Evolutionary conservation across 2,329 filamentous ascomycete species (phyloP).

Genomic region (Beauveria sp.): DNA sequence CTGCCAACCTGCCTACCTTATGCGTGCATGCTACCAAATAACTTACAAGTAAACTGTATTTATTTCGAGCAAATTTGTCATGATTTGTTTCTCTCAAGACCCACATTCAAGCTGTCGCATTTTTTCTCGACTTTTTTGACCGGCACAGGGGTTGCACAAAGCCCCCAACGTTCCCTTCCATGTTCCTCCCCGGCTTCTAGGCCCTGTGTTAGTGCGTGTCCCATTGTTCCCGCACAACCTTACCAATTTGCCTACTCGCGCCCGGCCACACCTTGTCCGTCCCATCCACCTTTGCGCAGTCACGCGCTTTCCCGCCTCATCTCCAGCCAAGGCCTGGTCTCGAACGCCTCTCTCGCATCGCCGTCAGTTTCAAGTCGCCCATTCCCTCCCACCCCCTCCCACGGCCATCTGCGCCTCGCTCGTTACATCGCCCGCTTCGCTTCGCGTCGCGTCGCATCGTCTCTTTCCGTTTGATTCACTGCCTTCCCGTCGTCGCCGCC

Average conservation of each 20-base stretch:
- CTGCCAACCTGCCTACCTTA: too few species aligned
- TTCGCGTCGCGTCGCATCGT: conserved; percentile 5
- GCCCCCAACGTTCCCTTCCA: neutral
- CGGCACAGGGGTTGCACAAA: neutral
- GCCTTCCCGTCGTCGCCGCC: neutral
- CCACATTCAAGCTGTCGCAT: too few species aligned
- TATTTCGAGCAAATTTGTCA: too few species aligned
- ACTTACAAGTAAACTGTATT: too few species aligned
- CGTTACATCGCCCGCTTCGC: conserved; percentile 9
- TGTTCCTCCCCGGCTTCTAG: neutral
- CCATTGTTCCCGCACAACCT: too few species aligned
- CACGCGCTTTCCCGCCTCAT: conserved; percentile 30
- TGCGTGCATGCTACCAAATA: too few species aligned
- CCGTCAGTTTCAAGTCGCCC: conserved; percentile 11
- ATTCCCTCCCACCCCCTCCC: neutral
- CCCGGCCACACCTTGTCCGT: neutral
- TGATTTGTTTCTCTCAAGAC: too few species aligned
- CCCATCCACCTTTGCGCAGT: conserved; percentile 16
- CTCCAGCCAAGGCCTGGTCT: conserved; percentile 17
- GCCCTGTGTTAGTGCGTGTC: neutral
- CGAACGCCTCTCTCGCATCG: conserved; percentile 23
- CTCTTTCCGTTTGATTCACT: neutral
- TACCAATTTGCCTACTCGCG: too few species aligned
- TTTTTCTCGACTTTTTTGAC: neutral
- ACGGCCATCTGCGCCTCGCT: conserved; percentile 7